Conservation (phyloP, 2,329 filamentous ascomycete species). For the Elsinoe batatas region DNA sequence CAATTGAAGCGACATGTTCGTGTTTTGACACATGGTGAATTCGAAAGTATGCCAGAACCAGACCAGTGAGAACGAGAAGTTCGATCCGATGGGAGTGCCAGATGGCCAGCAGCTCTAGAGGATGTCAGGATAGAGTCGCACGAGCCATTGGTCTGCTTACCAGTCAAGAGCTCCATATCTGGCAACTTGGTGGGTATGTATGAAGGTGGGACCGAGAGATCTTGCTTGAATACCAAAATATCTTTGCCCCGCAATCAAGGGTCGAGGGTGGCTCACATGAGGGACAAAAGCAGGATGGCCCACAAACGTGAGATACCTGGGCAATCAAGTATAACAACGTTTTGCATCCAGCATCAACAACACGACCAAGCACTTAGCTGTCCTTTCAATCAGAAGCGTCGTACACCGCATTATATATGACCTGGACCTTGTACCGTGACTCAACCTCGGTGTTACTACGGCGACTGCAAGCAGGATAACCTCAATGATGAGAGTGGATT, state of each 20-base stretch:
- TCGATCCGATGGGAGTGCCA: slow-evolving; percentile 26
- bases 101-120: slow-evolving; percentile 23
- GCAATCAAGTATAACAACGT: too few relatives aligned
- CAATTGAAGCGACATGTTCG: too few relatives aligned
- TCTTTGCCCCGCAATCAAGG: background rate
- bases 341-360: too few relatives aligned
- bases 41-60: slow-evolving; percentile 23
- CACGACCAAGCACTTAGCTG: too few relatives aligned
- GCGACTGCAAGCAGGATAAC: background rate
- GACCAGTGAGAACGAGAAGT: slow-evolving; percentile 23
- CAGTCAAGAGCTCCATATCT: slow-evolving; percentile 11
- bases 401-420: too few relatives aligned
- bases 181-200: background rate
- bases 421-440: too few relatives aligned
- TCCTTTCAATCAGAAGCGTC: too few relatives aligned
- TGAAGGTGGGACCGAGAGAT: background rate
- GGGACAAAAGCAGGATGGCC: too few relatives aligned
- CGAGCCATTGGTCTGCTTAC: background rate
- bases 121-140: slow-evolving; percentile 12
- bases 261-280: too few relatives aligned
- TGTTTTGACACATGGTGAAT: slow-evolving; percentile 14
- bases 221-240: background rate
- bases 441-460: background rate
- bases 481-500: too few relatives aligned
- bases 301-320: too few relatives aligned